Evolutionary conservation across 495 filamentous ascomycete genomes (phyloP), one percentile per base, ranked within the genome.

Genomic region (Xanthoparmelia taractica): DNA sequence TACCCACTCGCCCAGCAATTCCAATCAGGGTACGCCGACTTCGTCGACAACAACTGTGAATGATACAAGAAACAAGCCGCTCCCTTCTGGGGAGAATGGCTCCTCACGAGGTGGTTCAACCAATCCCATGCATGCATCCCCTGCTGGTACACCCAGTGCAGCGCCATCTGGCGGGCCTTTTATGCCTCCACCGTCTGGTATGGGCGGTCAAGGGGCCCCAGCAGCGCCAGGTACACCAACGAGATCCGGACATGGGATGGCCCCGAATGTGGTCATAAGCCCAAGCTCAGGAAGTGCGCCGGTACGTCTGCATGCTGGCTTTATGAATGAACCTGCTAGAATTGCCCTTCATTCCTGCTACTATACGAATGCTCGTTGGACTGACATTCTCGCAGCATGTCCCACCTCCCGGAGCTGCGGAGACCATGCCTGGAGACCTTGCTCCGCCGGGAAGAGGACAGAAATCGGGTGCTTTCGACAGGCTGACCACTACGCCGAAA

Each of bases 341-440:
- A 20, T 18, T 54, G 29, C 17, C 33, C 0, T 54, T 54, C 50
- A 3, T 15, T 33, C 29, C 17, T 54, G 29, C 29, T 31, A 15
- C 2, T 54, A 15, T 13, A 31, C 4, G 11, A 54, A 4, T 34
- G 29, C 34, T 23, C 25, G 55, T 58, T 65, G 63, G 70, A 97
- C 60, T 63, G 41, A 63, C 52, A 36, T 4, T 11, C 17, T 17
- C 27, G 27, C 33, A 63, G 92, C 95, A 98, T 79, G 80, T 90
- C 40, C 92, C 94, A 66, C 92, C 91, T 59, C 95, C 95, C 57
- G 94, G 94, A 64, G 89, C 92, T 52, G 85, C 92, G 55, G 94
- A 99, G 78, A 96, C 93, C 1, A 97, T 99, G 95, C 94, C 95
- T 43, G 90, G 92, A 67, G 94, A 99, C 72, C 88, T 99, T 61